phyloP scores from a whole-genome alignment of 108 stramenopile genomes.

The Skeletonema menzelii region DNA sequence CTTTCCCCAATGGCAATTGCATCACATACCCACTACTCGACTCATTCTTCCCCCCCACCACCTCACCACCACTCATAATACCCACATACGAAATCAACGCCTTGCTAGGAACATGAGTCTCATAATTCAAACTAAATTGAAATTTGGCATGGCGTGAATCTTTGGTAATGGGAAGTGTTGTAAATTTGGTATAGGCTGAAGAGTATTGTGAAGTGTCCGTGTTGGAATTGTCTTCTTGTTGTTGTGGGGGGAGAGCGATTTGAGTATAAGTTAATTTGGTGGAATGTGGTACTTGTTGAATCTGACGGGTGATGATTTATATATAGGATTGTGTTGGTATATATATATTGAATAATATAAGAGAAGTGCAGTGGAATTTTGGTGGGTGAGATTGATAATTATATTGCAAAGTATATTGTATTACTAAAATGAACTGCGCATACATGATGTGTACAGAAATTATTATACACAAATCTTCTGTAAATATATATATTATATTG shows the following conservation, averaged over 20 bases:
- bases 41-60: neutral
- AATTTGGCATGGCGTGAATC: conserved; percentile 7
- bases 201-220: neutral
- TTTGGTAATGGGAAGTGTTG: neutral
- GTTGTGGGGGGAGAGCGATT: neutral
- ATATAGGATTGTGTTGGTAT: too few species aligned
- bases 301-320: neutral
- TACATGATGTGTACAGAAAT: neutral
- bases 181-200: conserved; percentile 9
- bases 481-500: too few species aligned
- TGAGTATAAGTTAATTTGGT: neutral
- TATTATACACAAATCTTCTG: too few species aligned
- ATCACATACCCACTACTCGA: conserved; percentile 17
- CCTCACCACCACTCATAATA: neutral
- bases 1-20: conserved; percentile 9
- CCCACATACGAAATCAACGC: conserved; percentile 5
- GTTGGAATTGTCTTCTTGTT: neutral
- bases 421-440: neutral
- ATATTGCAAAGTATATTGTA: neutral
- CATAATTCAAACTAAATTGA: conserved; percentile 17
- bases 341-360: too few species aligned
- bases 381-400: neutral
- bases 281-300: conserved; percentile 3
- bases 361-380: too few species aligned
- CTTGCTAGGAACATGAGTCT: conserved; percentile 6